Percentiles rank a stretch among this genome's conserved stretches.
phyloP scores from a whole-genome alignment of 1,284 basidiomycete genomes.

The Sporisorium reilianum region DNA sequence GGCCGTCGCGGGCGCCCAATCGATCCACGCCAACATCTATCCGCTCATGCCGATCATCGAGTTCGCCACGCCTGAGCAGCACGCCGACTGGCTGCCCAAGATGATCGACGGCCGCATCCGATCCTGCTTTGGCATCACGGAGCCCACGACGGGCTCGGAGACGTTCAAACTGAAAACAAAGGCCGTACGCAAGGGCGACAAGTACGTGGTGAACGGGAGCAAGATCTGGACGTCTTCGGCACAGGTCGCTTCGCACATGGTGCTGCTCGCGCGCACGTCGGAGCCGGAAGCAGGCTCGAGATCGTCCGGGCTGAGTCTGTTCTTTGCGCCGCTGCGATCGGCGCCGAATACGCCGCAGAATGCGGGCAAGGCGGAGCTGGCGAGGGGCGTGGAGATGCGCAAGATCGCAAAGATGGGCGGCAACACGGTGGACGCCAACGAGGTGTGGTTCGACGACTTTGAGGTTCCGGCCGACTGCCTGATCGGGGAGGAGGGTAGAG shows the following conservation, averaged over 20 bases:
- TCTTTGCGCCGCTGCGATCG: conserved; percentile 52
- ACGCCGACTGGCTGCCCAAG: conserved; percentile 65
- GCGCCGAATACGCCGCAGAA: conserved; percentile 37
- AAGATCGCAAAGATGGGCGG: conserved; percentile 70
- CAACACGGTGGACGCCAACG: conserved; percentile 69
- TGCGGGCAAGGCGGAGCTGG: conserved; percentile 22
- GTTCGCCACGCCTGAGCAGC: conserved; percentile 56
- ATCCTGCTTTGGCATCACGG: conserved; percentile 70
- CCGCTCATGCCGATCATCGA: conserved; percentile 57
- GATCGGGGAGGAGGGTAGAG: conserved; percentile 70
- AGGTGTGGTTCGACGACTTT: conserved; percentile 69
- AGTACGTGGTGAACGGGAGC: conserved; percentile 65
- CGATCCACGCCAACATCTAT: conserved; percentile 60
- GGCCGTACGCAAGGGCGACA: conserved; percentile 50
- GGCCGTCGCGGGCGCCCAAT: conserved; percentile 48
- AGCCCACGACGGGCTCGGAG: conserved; percentile 68
- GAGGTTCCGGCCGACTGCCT: conserved; percentile 61
- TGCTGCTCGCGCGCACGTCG: conserved; percentile 69
- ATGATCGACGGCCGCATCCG: conserved; percentile 69
- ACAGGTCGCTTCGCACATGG: conserved; percentile 65
- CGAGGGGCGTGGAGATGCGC: conserved; percentile 59
- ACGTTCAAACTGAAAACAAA: conserved; percentile 67
- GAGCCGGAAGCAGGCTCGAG: conserved; percentile 48
- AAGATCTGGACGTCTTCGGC: conserved; percentile 67
- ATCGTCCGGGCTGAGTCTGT: conserved; percentile 60